These are phyloP conservation scores for Sclerotiophoma versabilis DNA, from an alignment of 2,329 filamentous ascomycete genomes.

Conservation along the genomic window DNA sequence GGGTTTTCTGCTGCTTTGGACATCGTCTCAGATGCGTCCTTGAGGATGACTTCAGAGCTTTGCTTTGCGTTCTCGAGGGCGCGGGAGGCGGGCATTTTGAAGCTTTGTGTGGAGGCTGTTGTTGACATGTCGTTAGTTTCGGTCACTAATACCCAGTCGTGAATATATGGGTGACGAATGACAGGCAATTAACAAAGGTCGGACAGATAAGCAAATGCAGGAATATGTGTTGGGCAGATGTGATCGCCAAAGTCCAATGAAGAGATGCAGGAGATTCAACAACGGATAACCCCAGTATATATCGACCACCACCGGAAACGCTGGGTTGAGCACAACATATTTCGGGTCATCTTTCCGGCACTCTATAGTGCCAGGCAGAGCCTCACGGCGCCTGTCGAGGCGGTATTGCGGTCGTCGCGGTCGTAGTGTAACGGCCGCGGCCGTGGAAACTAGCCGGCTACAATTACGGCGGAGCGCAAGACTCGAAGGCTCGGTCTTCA, in stretches of 20 bases:
- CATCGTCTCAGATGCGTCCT: constrained; percentile 47
- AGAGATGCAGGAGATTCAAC: constrained; percentile 11
- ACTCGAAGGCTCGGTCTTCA: constrained; percentile 2
- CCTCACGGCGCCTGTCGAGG: constrained; percentile 16
- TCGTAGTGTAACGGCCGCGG: constrained; percentile 32
- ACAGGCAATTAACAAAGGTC: constrained; percentile 6
- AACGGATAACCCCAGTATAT: constrained; percentile 14
- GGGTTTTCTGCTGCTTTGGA: constrained; percentile 56
- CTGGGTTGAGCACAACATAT: neutral
- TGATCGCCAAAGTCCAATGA: constrained; percentile 3
- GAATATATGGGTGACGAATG: constrained; percentile 20
- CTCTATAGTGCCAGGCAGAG: constrained; percentile 16
- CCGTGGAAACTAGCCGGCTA: constrained; percentile 39
- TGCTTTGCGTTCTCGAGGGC: constrained; percentile 54
- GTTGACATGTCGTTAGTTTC: constrained; percentile 41
- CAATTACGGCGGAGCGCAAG: constrained; percentile 22
- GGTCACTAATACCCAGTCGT: constrained; percentile 24
- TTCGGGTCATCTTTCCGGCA: constrained; percentile 15
- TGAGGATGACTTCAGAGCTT: constrained; percentile 44
- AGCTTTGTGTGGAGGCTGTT: constrained; percentile 28
- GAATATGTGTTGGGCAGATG: constrained; percentile 9
- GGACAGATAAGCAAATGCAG: constrained; percentile 13
- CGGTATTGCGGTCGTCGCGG: constrained; percentile 15
- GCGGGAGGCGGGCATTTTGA: constrained; percentile 48
- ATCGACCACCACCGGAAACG: constrained; percentile 2